Evolutionary conservation across 352 stramenopile genomes (phyloP).

Genomic region (Phytophthora chlamydospora): DNA sequence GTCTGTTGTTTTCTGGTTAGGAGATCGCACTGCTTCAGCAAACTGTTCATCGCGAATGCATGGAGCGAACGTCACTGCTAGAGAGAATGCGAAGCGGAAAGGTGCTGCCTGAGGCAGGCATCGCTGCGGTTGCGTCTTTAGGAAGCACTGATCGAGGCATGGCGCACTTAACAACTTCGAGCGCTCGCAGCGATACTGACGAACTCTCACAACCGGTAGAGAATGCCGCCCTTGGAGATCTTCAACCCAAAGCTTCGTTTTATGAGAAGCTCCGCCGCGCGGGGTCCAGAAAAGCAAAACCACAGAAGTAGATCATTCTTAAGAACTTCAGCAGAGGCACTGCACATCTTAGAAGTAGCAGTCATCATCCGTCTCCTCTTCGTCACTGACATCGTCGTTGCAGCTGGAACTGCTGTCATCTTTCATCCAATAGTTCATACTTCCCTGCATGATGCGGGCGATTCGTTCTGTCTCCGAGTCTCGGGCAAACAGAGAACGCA

Average conservation of each 20-base stretch:
- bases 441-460: conserved; percentile 83
- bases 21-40: conserved; percentile 80
- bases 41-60: conserved; percentile 83
- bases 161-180: conserved; percentile 3
- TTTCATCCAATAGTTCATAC: conserved; percentile 62
- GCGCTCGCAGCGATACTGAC: conserved; percentile 20
- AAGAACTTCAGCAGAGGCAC: too few relatives aligned
- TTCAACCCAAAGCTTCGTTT: conserved; percentile 59
- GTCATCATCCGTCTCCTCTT: conserved; percentile 46
- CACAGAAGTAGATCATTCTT: conserved; percentile 37
- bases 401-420: conserved; percentile 35
- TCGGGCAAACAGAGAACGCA: conserved; percentile 26
- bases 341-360: conserved; percentile 33
- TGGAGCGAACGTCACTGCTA: conserved; percentile 79
- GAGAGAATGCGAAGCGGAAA: conserved; percentile 77
- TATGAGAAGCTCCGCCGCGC: conserved; percentile 79
- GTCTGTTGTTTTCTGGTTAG: conserved; percentile 26
- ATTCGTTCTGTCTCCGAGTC: conserved; percentile 82
- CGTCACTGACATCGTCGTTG: conserved; percentile 35
- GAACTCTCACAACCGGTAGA: conserved; percentile 29
- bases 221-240: conserved; percentile 7
- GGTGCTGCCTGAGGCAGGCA: conserved; percentile 58
- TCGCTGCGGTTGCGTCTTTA: background rate
- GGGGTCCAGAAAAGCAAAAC: conserved; percentile 59
- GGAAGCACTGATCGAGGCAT: conserved; percentile 4